Evolutionary conservation across 306 rosid species (phyloP).

Genomic region (Castanopsis chinensis): DNA sequence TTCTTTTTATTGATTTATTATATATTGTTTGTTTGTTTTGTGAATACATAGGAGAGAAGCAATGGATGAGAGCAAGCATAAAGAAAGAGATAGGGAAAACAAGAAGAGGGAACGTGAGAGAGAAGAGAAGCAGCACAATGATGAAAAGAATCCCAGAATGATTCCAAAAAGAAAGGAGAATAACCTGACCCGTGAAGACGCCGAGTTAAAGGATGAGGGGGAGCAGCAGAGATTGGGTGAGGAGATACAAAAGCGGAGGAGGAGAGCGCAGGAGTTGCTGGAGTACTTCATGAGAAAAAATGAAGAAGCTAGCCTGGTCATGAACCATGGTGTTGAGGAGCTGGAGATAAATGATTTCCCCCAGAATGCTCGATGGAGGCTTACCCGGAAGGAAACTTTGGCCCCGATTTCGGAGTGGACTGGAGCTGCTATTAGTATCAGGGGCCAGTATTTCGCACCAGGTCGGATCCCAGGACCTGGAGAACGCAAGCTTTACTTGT

Average conservation of each 20-base stretch:
- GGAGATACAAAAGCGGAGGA: conserved; percentile 89
- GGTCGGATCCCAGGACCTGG: conserved; percentile 79
- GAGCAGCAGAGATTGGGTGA: conserved; percentile 76
- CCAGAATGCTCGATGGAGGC: conserved; percentile 96
- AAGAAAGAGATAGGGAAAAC: conserved; percentile 21
- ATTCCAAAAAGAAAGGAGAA: conserved; percentile 37
- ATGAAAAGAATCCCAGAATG: conserved; percentile 58
- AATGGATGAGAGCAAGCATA: conserved; percentile 67
- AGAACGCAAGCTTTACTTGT: conserved; percentile 89
- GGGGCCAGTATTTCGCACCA: conserved; percentile 89
- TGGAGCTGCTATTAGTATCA: conserved; percentile 94
- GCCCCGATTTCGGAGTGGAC: conserved; percentile 94
- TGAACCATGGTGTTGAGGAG: conserved; percentile 37
- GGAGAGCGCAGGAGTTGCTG: conserved; percentile 96
- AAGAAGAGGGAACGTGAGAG: conserved; percentile 32
- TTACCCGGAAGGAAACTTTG: conserved; percentile 91
- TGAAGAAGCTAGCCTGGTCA: conserved; percentile 37
- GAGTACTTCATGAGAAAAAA: conserved; percentile 67
- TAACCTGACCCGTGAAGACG: conserved; percentile 56
- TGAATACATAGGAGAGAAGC: conserved; percentile 24
- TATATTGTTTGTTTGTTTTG: background rate
- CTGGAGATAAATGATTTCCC: conserved; percentile 95
- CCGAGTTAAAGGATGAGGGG: conserved; percentile 58
- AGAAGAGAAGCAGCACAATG: conserved; percentile 55
- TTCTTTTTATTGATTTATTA: background rate